These are phyloP conservation scores for Nothophytophthora sp. DNA, from an alignment of 352 stramenopile genomes.

Conservation along the genomic window DNA sequence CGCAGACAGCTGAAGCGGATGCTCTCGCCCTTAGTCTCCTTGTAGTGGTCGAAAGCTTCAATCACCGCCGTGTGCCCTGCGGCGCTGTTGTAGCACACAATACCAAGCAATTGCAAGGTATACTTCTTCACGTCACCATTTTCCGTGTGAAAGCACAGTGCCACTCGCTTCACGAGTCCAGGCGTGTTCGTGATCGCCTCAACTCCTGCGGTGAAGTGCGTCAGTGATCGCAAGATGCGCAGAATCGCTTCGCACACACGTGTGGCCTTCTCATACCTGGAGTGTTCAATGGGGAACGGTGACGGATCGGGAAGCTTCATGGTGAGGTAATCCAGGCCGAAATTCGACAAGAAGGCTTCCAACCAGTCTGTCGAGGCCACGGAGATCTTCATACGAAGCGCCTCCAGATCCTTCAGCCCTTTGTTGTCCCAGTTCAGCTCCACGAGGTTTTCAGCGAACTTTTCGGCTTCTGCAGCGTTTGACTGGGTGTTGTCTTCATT, in stretches of 20 bases:
- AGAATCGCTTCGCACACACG: conserved; percentile 77
- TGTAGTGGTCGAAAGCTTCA: conserved; percentile 83
- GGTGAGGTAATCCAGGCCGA: conserved; percentile 82
- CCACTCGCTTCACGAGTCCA: conserved; percentile 77
- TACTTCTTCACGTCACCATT: conserved; percentile 84
- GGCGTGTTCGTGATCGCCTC: conserved; percentile 83
- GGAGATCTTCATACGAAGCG: conserved; percentile 70
- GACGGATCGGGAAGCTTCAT: conserved; percentile 87
- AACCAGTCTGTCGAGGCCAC: conserved; percentile 76
- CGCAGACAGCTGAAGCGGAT: conserved; percentile 83
- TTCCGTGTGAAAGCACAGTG: conserved; percentile 85
- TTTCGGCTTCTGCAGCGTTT: conserved; percentile 56
- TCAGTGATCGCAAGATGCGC: conserved; percentile 74
- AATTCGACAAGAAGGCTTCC: conserved; percentile 70
- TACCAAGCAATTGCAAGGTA: conserved; percentile 78
- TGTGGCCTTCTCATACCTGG: conserved; percentile 80
- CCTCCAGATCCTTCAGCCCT: conserved; percentile 72
- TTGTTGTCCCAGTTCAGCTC: conserved; percentile 86
- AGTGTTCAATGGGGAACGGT: conserved; percentile 77
- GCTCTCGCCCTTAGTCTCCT: conserved; percentile 78
- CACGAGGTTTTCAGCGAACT: conserved; percentile 74
- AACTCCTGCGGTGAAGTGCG: conserved; percentile 77
- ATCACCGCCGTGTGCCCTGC: conserved; percentile 78
- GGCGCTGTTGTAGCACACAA: conserved; percentile 89
- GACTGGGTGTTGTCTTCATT: conserved; percentile 68